These are phyloP conservation scores for Saitozyma podzolica DNA, from an alignment of 768 basidiomycete species.

Conservation along the genomic window DNA sequence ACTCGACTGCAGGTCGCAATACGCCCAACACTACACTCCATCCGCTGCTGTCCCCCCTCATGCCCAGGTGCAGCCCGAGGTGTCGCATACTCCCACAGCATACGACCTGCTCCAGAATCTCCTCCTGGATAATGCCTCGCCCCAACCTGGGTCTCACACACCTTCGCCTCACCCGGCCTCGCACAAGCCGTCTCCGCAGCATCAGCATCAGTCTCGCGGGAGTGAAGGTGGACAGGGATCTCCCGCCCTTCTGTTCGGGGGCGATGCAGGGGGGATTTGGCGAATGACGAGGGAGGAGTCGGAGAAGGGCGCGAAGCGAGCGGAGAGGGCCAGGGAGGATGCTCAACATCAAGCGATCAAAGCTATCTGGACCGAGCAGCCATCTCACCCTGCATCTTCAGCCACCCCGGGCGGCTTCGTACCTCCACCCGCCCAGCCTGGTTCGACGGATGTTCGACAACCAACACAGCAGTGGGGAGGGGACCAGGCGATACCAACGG, in stretches of 20 bases:
- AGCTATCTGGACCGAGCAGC: neutral
- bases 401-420: constrained; percentile 51
- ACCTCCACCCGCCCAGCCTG: constrained; percentile 72
- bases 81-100: constrained; percentile 18
- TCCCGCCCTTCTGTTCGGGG: constrained; percentile 33
- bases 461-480: too few species aligned
- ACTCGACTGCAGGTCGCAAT: neutral
- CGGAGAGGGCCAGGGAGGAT: neutral
- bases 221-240: constrained; percentile 10
- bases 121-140: constrained; percentile 18
- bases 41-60: neutral
- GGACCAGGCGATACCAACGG: too few species aligned
- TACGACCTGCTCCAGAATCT: constrained; percentile 39
- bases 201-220: neutral
- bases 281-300: constrained; percentile 38
- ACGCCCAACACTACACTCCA: neutral
- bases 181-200: neutral
- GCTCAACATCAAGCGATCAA: neutral
- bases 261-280: constrained; percentile 37
- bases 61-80: too few species aligned
- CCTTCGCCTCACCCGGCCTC: constrained; percentile 8
- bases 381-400: constrained; percentile 29
- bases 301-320: constrained; percentile 27
- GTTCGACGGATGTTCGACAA: constrained; percentile 53
- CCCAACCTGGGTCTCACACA: neutral